Evolutionary conservation across 352 stramenopile genomes (phyloP), one percentile per base, ranked within the genome.

Genomic region (Pythium sukuiense): DNA sequence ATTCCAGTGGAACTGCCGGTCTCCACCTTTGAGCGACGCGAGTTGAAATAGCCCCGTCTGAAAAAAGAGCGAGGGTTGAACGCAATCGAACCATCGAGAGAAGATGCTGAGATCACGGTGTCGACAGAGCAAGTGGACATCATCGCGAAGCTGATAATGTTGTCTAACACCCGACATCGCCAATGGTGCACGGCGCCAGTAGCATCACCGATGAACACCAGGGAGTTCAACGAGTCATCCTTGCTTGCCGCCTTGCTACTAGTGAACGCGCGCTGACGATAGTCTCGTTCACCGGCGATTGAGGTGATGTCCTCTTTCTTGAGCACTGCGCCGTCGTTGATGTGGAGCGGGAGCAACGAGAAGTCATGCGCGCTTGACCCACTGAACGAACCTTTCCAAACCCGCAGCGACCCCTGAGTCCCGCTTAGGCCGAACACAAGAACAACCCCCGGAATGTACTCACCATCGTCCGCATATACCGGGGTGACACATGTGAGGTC

Each of bases 231-330:
- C 6, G 73, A 69, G 41, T 68, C 58, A 1, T 24, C 65, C 14
- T 14, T 8, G 12, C 20, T 18, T 20, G 1, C 67, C 32, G 32
- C 18, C 61, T 56, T 66, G 48, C 85, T 79, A 49, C 66, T 86
- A 24, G 78, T 82, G 57, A 95, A 95, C 14, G 87, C 87, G 37
- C 85, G 81, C 60, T 93, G 85, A 1, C 84, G 85, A 49, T 93
- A 93, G 62, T 93, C 85, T 69, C 84, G 72, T 71, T 93, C 87
- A 14, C 85, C 75, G 5, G 80, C 85, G 60, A 95, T 85, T 6
- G 83, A 87, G 5, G 83, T 92, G 62, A 95, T 91, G 55, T 88
- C 76, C 11, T 53, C 32, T 65, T 87, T 87, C 39, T 67, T 79
- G 16, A 79, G 45, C 5, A 89, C 78, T 14, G 69, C 68, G 33